Conservation (phyloP, 1,284 basidiomycete species). For the Gomphus bonarii region DNA sequence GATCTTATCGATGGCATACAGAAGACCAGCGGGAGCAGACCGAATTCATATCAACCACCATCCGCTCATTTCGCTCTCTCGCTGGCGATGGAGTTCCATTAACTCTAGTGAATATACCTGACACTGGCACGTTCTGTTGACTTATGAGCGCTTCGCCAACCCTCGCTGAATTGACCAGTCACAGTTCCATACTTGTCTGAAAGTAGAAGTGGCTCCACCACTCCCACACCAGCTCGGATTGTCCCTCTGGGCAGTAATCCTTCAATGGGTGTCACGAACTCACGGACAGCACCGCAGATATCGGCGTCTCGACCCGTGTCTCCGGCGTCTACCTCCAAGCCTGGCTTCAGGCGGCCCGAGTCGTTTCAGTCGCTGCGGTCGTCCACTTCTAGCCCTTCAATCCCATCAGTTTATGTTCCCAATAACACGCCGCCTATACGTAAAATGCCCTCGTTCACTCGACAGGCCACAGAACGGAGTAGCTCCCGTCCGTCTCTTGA, state of each 20-base stretch:
- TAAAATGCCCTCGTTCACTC: neutral
- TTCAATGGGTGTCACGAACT: neutral
- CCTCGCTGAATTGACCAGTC: neutral
- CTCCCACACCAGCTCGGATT: neutral
- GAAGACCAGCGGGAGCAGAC: conserved; percentile 65
- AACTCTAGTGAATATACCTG: conserved; percentile 45
- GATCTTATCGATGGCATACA: conserved; percentile 83
- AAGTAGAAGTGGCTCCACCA: neutral
- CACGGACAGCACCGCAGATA: neutral
- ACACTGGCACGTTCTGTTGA: conserved; percentile 20
- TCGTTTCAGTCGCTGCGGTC: neutral
- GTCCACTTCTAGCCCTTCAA: neutral
- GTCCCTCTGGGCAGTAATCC: neutral
- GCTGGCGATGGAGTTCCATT: conserved; percentile 35
- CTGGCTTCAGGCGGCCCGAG: neutral
- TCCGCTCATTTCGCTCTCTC: conserved; percentile 61
- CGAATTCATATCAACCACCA: conserved; percentile 56
- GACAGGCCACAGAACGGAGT: neutral
- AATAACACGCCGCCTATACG: neutral
- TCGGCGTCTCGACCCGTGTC: neutral
- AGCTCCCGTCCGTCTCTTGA: neutral
- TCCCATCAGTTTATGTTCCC: neutral
- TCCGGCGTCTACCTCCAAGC: neutral
- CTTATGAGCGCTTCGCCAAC: neutral
- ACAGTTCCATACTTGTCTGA: neutral